Evolutionary conservation across 495 filamentous ascomycete species (phyloP), one percentile per base, ranked within the genome.

Genomic region (Sphaerosporella brunnea): DNA sequence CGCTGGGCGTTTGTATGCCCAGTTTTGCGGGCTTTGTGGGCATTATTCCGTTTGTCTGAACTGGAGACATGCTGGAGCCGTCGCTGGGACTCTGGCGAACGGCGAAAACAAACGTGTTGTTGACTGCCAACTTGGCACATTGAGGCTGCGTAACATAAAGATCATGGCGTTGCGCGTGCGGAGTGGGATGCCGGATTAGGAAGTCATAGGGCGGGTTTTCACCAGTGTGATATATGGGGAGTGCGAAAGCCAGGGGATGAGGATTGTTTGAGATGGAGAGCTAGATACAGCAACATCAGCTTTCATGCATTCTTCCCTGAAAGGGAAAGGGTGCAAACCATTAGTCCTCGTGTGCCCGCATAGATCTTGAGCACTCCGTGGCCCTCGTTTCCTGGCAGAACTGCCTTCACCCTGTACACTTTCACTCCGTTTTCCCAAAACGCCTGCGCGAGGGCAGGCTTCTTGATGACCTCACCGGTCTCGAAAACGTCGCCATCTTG

Each of bases 71-170:
- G 54, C 69, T 70, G 3, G 73, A 62, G 9, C 57, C 67, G 60
- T 74, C 73, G 28, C 84, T 80, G 0, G 86, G 82, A 59, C 96
- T 86, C 58, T 99, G 90, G 23, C 90, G 81, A 40, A 96, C 80
- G 43, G 80, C 78, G 59, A 99, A 99, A 20, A 99, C 88, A 59
- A 93, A 99, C 4, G 90, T 99, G 60, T 96, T 96, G 66, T 94
- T 93, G 35, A 92, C 64, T 7, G 84, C 86, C 9, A 99, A 67
- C 18, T 73, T 73, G 30, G 79, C 70, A 59, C 90, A 96, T 62
- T 96, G 92, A 0, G 92, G 90, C 54, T 94, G 87, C 25, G 80
- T 82, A 56, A 99, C 80, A 64, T 99, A 99, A 52, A 99, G 74
- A 53, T 96, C 90, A 62, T 99, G 88, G 18, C 90, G 77, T 56